These are phyloP conservation scores for Penicillium brasilianum DNA, from an alignment of 2,329 filamentous ascomycete species.

Conservation along the genomic window DNA sequence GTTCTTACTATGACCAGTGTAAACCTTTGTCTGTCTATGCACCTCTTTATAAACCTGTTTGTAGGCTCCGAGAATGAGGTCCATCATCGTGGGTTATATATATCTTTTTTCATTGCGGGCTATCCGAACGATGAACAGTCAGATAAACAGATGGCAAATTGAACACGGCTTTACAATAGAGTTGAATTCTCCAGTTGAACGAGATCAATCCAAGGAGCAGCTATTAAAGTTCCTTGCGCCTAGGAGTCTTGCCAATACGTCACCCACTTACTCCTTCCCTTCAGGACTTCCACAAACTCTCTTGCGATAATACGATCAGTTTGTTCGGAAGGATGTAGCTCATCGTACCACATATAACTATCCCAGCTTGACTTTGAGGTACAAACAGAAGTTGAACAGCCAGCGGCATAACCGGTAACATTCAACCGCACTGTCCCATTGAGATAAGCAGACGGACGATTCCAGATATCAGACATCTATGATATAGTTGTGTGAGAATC, in stretches of 20 bases:
- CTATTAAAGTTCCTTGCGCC: not conserved
- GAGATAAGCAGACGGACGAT: not conserved
- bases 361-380: not conserved
- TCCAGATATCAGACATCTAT: slow-evolving; percentile 5
- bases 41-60: too few relatives aligned
- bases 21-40: too few relatives aligned
- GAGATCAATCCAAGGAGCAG: not conserved
- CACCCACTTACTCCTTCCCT: not conserved
- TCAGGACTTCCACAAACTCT: not conserved
- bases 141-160: too few relatives aligned
- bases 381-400: not conserved
- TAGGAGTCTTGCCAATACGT: not conserved
- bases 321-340: slow-evolving; percentile 1
- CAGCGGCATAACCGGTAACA: not conserved
- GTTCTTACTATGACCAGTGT: too few relatives aligned
- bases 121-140: too few relatives aligned
- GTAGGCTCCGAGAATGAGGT: too few relatives aligned
- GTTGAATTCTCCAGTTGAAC: too few relatives aligned
- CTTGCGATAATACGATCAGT: slow-evolving; percentile 1
- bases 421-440: not conserved
- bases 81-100: too few relatives aligned
- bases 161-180: too few relatives aligned
- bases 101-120: too few relatives aligned
- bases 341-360: slow-evolving; percentile 4
- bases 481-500: not conserved